phyloP scores from a whole-genome alignment of 2,329 filamentous ascomycete species.

The Zalaria sp. region DNA sequence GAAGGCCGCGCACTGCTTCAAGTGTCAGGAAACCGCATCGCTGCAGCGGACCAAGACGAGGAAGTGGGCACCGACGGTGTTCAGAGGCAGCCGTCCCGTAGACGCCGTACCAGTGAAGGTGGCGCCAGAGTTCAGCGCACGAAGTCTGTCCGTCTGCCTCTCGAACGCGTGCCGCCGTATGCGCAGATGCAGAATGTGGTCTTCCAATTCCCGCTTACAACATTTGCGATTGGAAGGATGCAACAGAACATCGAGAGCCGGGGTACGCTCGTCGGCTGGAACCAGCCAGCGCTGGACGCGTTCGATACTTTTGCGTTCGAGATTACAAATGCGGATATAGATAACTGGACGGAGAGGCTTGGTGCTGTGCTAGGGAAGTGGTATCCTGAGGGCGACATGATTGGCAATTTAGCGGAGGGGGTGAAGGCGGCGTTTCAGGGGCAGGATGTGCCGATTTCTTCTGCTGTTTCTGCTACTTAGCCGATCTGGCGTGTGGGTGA shows the following conservation, averaged over 20 bases:
- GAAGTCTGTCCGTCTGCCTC: conserved; percentile 22
- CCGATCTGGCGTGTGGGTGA: no score
- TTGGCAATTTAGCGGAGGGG: conserved; percentile 8
- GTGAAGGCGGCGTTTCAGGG: conserved; percentile 1
- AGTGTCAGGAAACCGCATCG: background rate
- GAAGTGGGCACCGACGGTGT: conserved; percentile 1
- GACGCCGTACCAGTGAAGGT: conserved; percentile 10
- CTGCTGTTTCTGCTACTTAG: background rate
- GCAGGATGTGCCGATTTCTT: background rate
- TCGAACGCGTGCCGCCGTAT: conserved; percentile 22
- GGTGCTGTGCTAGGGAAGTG: conserved; percentile 7
- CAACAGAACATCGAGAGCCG: background rate
- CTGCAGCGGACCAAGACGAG: background rate
- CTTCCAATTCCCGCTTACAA: background rate
- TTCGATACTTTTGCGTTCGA: conserved; percentile 5
- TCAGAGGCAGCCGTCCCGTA: conserved; percentile 5
- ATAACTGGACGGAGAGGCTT: conserved; percentile 6
- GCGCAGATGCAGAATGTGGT: conserved; percentile 12
- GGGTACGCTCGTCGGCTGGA: conserved; percentile 11
- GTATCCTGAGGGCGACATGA: conserved; percentile 11
- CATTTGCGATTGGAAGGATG: background rate
- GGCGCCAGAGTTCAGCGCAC: conserved; percentile 12
- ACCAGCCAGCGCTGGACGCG: conserved; percentile 10
- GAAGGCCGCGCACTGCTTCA: background rate
- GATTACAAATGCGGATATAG: conserved; percentile 5